Base-by-base conservation (phyloP, 345 rosid species). In the Capsella bursapastoris region DNA sequence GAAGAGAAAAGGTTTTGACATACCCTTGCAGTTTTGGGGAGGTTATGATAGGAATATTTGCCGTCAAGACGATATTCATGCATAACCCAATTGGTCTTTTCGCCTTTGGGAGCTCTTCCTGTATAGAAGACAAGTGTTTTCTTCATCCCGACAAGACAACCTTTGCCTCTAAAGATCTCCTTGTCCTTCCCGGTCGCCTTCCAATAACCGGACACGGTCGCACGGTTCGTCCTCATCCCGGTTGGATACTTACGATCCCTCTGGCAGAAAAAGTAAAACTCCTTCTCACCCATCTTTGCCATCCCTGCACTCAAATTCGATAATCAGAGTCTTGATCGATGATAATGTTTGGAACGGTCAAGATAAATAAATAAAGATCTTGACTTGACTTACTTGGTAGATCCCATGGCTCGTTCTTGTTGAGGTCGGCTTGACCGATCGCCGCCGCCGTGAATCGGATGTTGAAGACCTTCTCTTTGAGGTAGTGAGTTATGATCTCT, bases 31-130 rank as follows among this genome's bases (percentile, higher is more conserved):
- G 79, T 34, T 49, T 81, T 88, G 59, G 96, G 91, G 50, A 91
- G 94, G 52, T 78, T 84, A 72, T 78, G 86, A 70, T 84, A 90
- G 8, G 94, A 83, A 82, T 86, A 84, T 78, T 86, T 84, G 77
- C 97, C 99, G 67, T 95, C 97, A 18, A 95, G 88, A 43, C 99
- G 86, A 51, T 72, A 95, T 58, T 95, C 99, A 83, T 95, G 99
- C 96, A 92, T 92, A 28, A 95, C 92, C 99, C 99, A 95, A 50
- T 86, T 92, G 25, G 90, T 83, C 73, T 95, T 95, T 83, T 90
- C 99, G 45, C 99, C 99, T 82, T 85, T 95, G 0, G 99, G 99
- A 43, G 99, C 99, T 85, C 99, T 83, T 8, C 99, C 99, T 78
- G 3, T 80, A 83, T 95, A 95, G 77, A 95, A 95, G 25, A 95